phyloP scores from a whole-genome alignment of 1,284 basidiomycete species.

The Pseudozyma sp. region DNA sequence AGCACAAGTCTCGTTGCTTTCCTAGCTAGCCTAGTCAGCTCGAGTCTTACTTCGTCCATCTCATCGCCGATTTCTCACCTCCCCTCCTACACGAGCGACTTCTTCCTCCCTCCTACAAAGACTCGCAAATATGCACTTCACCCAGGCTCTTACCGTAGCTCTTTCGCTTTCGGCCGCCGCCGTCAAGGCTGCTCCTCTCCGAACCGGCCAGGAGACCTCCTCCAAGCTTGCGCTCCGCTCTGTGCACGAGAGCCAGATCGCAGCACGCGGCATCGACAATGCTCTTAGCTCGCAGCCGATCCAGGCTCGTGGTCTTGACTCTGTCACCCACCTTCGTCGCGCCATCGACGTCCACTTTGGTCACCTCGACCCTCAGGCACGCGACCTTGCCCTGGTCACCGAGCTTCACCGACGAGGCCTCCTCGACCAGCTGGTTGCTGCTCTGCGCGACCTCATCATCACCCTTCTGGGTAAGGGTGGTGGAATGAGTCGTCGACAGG shows the following conservation, averaged over 20 bases:
- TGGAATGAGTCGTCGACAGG: slow-evolving; percentile 37
- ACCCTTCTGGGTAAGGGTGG: slow-evolving; percentile 48
- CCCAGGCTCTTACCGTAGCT: slow-evolving; percentile 49
- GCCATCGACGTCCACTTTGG: slow-evolving; percentile 38
- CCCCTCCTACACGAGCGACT: slow-evolving; percentile 1
- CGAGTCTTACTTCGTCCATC: slow-evolving; percentile 4
- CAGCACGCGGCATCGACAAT: slow-evolving; percentile 17
- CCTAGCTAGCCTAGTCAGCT: slow-evolving; percentile 41
- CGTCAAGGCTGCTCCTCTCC: slow-evolving; percentile 37
- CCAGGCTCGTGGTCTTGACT: slow-evolving; percentile 35
- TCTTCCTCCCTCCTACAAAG: not conserved
- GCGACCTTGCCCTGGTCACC: slow-evolving; percentile 40
- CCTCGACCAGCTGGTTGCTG: slow-evolving; percentile 53
- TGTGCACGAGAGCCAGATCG: slow-evolving; percentile 26
- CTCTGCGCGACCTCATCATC: slow-evolving; percentile 47
- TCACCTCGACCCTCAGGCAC: slow-evolving; percentile 35
- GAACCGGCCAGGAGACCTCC: slow-evolving; percentile 12
- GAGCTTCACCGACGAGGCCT: slow-evolving; percentile 53
- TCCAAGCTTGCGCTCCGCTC: slow-evolving; percentile 29
- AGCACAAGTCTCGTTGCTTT: slow-evolving; percentile 10
- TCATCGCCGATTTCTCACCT: not conserved
- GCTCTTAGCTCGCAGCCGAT: slow-evolving; percentile 33
- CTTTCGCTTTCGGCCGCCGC: slow-evolving; percentile 52
- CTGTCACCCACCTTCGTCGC: slow-evolving; percentile 31
- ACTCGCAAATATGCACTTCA: slow-evolving; percentile 41